A percentile compares a stretch with the other conserved stretches of the same genome.
Evolutionary conservation across 495 filamentous ascomycete species (phyloP).

Genomic region (Glutinoglossum americanum): DNA sequence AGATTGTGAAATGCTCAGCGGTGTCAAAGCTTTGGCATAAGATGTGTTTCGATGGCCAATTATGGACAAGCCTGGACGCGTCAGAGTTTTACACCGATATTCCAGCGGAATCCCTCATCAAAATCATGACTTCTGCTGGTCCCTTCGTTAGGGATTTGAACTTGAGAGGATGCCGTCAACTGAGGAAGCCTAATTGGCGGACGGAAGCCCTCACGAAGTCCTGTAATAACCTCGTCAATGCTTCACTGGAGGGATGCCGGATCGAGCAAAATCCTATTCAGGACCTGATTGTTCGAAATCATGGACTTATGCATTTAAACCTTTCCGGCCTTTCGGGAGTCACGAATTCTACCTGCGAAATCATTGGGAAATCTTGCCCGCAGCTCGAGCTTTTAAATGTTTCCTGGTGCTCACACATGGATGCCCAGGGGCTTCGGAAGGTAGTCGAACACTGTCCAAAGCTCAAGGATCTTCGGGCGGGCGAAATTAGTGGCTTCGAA

Average conservation of each 20-base stretch:
- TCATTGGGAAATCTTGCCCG: slow-evolving; percentile 66
- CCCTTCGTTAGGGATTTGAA: slow-evolving; percentile 86
- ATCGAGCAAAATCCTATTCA: slow-evolving; percentile 67
- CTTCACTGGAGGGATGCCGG: slow-evolving; percentile 70
- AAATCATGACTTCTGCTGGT: slow-evolving; percentile 66
- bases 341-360: slow-evolving; percentile 68
- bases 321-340: slow-evolving; percentile 59
- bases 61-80: slow-evolving; percentile 72
- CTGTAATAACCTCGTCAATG: slow-evolving; percentile 70
- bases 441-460: slow-evolving; percentile 50
- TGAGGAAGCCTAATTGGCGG: slow-evolving; percentile 51
- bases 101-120: slow-evolving; percentile 57
- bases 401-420: slow-evolving; percentile 74
- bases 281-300: slow-evolving; percentile 57
- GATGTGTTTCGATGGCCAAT: slow-evolving; percentile 85
- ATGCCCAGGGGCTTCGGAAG: slow-evolving; percentile 55
- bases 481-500: slow-evolving; percentile 63
- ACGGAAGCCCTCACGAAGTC: slow-evolving; percentile 53
- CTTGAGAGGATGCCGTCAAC: slow-evolving; percentile 49
- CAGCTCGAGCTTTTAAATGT: slow-evolving; percentile 66
- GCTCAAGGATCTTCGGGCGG: slow-evolving; percentile 60
- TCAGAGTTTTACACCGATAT: slow-evolving; percentile 76
- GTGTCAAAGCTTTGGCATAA: slow-evolving; percentile 66
- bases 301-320: slow-evolving; percentile 59
- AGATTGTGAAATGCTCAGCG: slow-evolving; percentile 60